Conservation (phyloP, 2,329 filamentous ascomycete species). For the Zasmidium angulare region DNA sequence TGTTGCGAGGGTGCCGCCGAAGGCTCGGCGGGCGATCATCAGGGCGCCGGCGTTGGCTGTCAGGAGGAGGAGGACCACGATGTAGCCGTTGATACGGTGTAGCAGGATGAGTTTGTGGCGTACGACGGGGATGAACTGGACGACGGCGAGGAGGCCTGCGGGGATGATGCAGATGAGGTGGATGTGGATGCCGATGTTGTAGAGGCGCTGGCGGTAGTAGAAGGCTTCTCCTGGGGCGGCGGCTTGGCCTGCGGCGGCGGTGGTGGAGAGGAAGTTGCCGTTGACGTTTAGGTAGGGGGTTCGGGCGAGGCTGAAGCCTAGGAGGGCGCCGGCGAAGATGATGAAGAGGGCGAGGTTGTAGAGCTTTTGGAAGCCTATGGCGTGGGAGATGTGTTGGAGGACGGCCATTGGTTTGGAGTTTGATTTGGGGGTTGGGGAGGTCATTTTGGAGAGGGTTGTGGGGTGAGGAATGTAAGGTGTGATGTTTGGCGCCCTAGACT, state of each 20-base stretch:
- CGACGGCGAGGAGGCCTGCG: conserved; percentile 39
- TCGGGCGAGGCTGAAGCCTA: conserved; percentile 52
- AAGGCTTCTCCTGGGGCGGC: conserved; percentile 47
- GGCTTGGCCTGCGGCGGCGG: no score
- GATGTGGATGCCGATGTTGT: conserved; percentile 43
- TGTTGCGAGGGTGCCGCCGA: conserved; percentile 56
- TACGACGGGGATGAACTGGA: conserved; percentile 46
- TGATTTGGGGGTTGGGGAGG: conserved; percentile 12
- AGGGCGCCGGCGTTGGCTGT: conserved; percentile 51
- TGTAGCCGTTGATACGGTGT: conserved; percentile 63
- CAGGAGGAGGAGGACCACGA: conserved; percentile 51
- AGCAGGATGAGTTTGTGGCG: conserved; percentile 51
- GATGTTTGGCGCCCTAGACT: neutral
- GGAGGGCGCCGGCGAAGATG: conserved; percentile 31
- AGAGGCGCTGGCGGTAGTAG: conserved; percentile 37
- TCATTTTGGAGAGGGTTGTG: conserved; percentile 8
- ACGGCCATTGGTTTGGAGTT: conserved; percentile 22
- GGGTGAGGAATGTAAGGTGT: neutral
- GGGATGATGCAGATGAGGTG: conserved; percentile 45
- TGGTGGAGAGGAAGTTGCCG: conserved; percentile 23
- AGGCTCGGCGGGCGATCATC: conserved; percentile 53
- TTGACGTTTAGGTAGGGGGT: conserved; percentile 52
- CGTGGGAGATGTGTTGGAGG: conserved; percentile 39
- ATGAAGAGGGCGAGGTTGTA: conserved; percentile 59
- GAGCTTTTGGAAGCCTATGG: conserved; percentile 56